Evolutionary conservation across 768 basidiomycete species (phyloP).

Genomic region (Inosperma sp.): DNA sequence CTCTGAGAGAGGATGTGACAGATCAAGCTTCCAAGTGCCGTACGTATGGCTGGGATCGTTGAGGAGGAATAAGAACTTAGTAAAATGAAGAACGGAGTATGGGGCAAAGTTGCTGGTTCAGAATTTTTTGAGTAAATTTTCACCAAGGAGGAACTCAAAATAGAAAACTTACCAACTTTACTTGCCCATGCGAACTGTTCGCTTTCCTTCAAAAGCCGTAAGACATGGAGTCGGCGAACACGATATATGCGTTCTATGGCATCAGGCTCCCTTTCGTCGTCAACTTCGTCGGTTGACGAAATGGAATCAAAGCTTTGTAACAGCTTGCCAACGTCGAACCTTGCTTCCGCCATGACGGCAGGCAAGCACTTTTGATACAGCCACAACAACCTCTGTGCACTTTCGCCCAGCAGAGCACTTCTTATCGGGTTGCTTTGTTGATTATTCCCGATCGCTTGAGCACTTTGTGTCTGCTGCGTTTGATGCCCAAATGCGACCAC

Average conservation of each 20-base stretch:
- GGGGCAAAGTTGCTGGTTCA: conserved; percentile 42
- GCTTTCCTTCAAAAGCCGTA: conserved; percentile 68
- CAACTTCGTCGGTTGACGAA: conserved; percentile 17
- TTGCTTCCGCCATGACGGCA: conserved; percentile 65
- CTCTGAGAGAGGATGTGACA: conserved; percentile 57
- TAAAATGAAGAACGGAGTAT: conserved; percentile 69
- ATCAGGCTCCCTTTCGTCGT: conserved; percentile 23
- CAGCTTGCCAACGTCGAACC: conserved; percentile 84
- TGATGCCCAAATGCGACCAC: conserved; percentile 78
- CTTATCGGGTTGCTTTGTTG: conserved; percentile 31
- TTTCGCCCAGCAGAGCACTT: conserved; percentile 67
- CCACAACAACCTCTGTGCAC: conserved; percentile 75
- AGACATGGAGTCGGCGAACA: conserved; percentile 69
- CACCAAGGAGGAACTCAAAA: neutral
- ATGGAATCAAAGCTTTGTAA: conserved; percentile 41
- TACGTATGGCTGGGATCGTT: conserved; percentile 45
- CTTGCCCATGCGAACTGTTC: conserved; percentile 77
- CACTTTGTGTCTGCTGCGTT: conserved; percentile 21
- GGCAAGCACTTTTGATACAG: conserved; percentile 81
- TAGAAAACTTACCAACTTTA: conserved; percentile 54
- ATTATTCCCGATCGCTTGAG: neutral
- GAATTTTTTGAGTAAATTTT: neutral
- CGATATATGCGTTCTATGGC: conserved; percentile 32
- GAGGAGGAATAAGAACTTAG: conserved; percentile 57
- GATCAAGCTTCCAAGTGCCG: conserved; percentile 49